phyloP scores from a whole-genome alignment of 2,329 filamentous ascomycete species.

The Fusarium chaquense region DNA sequence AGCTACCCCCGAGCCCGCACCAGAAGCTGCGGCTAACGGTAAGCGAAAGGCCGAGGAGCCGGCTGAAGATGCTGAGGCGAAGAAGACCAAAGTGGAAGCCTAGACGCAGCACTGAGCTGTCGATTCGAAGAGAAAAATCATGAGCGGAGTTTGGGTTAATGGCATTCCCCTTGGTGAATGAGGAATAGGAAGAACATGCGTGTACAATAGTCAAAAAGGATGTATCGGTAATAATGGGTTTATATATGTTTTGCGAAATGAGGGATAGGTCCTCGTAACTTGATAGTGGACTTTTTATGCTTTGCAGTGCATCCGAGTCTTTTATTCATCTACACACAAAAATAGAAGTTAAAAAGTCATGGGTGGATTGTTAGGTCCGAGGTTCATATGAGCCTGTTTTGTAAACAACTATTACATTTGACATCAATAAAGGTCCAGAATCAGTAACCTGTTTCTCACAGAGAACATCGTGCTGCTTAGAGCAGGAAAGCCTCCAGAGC shows the following conservation, averaged over 20 bases:
- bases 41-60: slow-evolving; percentile 53
- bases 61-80: slow-evolving; percentile 48
- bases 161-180: neutral
- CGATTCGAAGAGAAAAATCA: neutral
- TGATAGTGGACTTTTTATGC: neutral
- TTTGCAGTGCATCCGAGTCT: neutral
- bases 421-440: neutral
- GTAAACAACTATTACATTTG: neutral
- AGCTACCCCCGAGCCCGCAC: slow-evolving; percentile 11
- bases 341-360: neutral
- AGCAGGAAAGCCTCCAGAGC: neutral
- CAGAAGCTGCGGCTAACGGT: slow-evolving; percentile 54
- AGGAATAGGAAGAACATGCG: neutral
- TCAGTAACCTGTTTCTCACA: neutral
- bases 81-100: slow-evolving; percentile 55
- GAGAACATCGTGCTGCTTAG: neutral
- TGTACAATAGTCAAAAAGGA: neutral
- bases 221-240: slow-evolving; percentile 2
- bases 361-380: neutral
- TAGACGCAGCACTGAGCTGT: slow-evolving; percentile 13
- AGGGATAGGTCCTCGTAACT: slow-evolving; percentile 1
- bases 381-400: neutral
- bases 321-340: neutral
- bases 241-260: neutral
- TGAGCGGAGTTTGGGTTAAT: slow-evolving; percentile 32